A percentile compares a stretch with the other conserved stretches of the same genome.
phyloP scores from a whole-genome alignment of 495 filamentous ascomycete species.

The Annulohypoxylon moriforme region DNA sequence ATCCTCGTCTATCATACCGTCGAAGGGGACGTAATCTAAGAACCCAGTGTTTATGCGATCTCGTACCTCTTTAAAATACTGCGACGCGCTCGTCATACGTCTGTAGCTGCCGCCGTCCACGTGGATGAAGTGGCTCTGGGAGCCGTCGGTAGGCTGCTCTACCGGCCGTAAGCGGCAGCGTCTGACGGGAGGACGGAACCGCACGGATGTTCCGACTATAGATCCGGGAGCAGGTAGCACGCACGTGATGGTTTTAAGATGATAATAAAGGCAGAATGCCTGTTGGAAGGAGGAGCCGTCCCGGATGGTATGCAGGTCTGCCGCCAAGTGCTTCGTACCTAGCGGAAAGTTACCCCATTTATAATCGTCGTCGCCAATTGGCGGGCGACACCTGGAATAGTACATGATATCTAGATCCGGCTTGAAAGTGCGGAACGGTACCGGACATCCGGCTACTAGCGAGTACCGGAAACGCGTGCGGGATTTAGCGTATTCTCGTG shows the following conservation, averaged over 20 bases:
- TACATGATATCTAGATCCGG: constrained; percentile 66
- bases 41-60: constrained; percentile 23
- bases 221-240: constrained; percentile 17
- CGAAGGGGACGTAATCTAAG: background rate
- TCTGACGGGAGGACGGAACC: constrained; percentile 25
- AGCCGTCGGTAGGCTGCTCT: constrained; percentile 10
- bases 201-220: constrained; percentile 11
- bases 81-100: constrained; percentile 27
- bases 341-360: constrained; percentile 20
- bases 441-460: constrained; percentile 28
- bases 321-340: constrained; percentile 18
- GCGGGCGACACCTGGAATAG: constrained; percentile 19
- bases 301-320: constrained; percentile 32
- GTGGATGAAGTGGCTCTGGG: constrained; percentile 34
- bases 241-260: constrained; percentile 20
- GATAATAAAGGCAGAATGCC: background rate
- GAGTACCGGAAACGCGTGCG: constrained; percentile 33
- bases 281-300: constrained; percentile 18
- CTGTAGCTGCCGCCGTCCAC: constrained; percentile 27
- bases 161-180: constrained; percentile 25
- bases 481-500: constrained; percentile 47
- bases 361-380: background rate
- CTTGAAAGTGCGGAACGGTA: constrained; percentile 66
- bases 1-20: background rate
- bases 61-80: constrained; percentile 22